Conservation (phyloP, 805 yeast species). For the Brettanomyces bruxellensis region DNA sequence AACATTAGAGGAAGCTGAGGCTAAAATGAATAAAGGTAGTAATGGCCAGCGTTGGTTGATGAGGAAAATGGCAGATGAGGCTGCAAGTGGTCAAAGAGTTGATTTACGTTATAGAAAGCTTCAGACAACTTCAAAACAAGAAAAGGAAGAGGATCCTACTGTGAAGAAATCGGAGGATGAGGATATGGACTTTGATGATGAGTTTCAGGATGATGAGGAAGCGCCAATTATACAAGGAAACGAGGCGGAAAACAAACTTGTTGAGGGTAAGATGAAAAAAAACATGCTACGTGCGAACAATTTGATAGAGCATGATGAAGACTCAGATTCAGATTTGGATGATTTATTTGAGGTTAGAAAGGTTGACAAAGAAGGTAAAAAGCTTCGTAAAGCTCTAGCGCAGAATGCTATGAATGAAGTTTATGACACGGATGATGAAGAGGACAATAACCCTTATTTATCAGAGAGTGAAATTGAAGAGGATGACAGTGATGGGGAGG, state of each 20-base stretch:
- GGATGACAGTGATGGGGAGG: slow-evolving; percentile 34
- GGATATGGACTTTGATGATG: slow-evolving; percentile 91
- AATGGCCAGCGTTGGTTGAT: slow-evolving; percentile 89
- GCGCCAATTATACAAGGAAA: slow-evolving; percentile 96
- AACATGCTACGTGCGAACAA: slow-evolving; percentile 81
- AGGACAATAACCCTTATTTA: slow-evolving; percentile 59
- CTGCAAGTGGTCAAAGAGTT: slow-evolving; percentile 43
- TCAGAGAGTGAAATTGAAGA: slow-evolving; percentile 61
- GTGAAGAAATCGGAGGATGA: slow-evolving; percentile 54
- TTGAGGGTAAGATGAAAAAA: slow-evolving; percentile 72
- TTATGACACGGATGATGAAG: slow-evolving; percentile 72
- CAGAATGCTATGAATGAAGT: slow-evolving; percentile 83
- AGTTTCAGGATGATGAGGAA: slow-evolving; percentile 97
- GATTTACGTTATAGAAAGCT: slow-evolving; percentile 42
- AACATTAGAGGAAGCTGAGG: slow-evolving; percentile 94
- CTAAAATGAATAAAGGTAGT: slow-evolving; percentile 71
- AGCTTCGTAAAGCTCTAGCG: slow-evolving; percentile 71
- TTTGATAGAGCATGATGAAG: slow-evolving; percentile 52
- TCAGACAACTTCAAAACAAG: slow-evolving; percentile 26
- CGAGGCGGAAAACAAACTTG: slow-evolving; percentile 88
- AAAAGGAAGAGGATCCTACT: slow-evolving; percentile 17
- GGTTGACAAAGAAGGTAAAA: slow-evolving; percentile 86
- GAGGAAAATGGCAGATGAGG: slow-evolving; percentile 73
- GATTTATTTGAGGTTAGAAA: slow-evolving; percentile 61
- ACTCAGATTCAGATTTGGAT: slow-evolving; percentile 56